Conservation (phyloP, 768 basidiomycete genomes). For the Suillus subaureus region DNA sequence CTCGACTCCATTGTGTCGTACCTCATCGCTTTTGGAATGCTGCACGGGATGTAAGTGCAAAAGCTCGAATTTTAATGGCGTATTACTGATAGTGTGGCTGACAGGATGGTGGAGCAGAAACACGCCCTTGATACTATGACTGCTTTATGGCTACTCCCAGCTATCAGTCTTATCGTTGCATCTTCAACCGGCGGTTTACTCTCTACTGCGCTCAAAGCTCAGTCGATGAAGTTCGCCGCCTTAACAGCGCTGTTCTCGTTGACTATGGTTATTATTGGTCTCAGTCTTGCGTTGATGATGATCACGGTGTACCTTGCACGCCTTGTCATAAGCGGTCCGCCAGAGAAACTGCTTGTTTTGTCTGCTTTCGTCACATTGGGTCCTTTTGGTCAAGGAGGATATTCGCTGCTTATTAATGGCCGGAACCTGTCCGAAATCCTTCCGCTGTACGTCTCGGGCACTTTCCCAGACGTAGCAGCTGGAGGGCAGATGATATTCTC, state of each 20-base stretch:
- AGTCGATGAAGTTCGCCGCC: constrained; percentile 40
- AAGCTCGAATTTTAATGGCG: not conserved
- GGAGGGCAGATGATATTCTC: constrained; percentile 46
- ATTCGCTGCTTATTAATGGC: constrained; percentile 44
- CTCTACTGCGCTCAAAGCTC: constrained; percentile 37
- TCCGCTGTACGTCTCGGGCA: constrained; percentile 30
- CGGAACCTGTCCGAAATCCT: constrained; percentile 38
- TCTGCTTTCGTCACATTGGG: constrained; percentile 53
- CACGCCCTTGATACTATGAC: constrained; percentile 44
- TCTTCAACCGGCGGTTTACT: constrained; percentile 53
- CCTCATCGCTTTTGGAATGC: constrained; percentile 48
- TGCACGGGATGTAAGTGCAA: constrained; percentile 46
- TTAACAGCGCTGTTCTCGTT: constrained; percentile 47
- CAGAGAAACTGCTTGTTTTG: constrained; percentile 41
- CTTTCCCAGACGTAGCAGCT: constrained; percentile 34
- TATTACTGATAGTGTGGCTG: not conserved
- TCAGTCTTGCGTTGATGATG: constrained; percentile 50
- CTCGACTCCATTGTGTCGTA: constrained; percentile 44
- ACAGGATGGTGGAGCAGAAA: constrained; percentile 46
- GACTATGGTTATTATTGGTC: constrained; percentile 46
- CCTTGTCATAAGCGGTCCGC: constrained; percentile 43
- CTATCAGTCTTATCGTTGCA: constrained; percentile 55
- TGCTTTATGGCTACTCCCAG: constrained; percentile 52
- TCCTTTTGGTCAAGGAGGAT: constrained; percentile 56
- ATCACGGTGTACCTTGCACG: constrained; percentile 50